These are phyloP conservation scores for Trametes meyenii DNA, from an alignment of 768 basidiomycete genomes.

Conservation along the genomic window DNA sequence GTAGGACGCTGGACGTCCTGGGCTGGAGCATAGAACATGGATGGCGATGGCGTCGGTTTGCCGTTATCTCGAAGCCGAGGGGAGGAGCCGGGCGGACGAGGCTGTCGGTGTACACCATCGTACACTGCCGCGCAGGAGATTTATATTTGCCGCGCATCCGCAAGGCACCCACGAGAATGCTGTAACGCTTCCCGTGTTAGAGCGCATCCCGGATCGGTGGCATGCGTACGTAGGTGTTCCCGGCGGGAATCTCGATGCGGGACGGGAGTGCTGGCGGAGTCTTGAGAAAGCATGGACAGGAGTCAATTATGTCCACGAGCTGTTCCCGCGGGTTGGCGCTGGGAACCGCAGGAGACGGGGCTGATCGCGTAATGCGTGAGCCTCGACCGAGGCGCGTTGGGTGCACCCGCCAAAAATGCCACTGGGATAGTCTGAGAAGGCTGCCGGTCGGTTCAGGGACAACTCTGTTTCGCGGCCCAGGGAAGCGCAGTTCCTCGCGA, in stretches of 20 bases:
- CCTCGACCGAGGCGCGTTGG: conserved; percentile 21
- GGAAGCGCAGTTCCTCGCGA: conserved; percentile 26
- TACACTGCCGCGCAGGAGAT: conserved; percentile 19
- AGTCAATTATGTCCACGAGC: conserved; percentile 30
- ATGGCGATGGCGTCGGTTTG: neutral
- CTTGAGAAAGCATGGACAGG: conserved; percentile 30
- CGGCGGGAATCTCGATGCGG: conserved; percentile 23
- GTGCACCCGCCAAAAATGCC: conserved; percentile 18
- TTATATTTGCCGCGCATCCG: conserved; percentile 23
- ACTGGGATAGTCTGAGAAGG: conserved; percentile 20
- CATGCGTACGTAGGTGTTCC: conserved; percentile 15
- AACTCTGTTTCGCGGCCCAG: conserved; percentile 30
- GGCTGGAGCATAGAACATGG: conserved; percentile 40
- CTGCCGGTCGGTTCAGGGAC: conserved; percentile 19
- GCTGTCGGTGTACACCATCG: conserved; percentile 16
- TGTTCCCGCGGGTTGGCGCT: conserved; percentile 30
- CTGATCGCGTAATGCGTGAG: conserved; percentile 29
- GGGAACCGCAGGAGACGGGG: conserved; percentile 20
- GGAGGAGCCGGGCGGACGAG: conserved; percentile 9
- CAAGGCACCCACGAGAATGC: conserved; percentile 32
- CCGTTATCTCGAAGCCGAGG: conserved; percentile 9
- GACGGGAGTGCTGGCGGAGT: conserved; percentile 19
- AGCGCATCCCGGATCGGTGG: conserved; percentile 24
- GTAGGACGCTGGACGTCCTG: conserved; percentile 62
- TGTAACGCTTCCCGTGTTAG: conserved; percentile 24